Percentiles rank a stretch among this genome's conserved stretches.
These are phyloP conservation scores for Martiniozyma abietophila DNA, from an alignment of 805 yeast genomes.

Conservation along the genomic window DNA sequence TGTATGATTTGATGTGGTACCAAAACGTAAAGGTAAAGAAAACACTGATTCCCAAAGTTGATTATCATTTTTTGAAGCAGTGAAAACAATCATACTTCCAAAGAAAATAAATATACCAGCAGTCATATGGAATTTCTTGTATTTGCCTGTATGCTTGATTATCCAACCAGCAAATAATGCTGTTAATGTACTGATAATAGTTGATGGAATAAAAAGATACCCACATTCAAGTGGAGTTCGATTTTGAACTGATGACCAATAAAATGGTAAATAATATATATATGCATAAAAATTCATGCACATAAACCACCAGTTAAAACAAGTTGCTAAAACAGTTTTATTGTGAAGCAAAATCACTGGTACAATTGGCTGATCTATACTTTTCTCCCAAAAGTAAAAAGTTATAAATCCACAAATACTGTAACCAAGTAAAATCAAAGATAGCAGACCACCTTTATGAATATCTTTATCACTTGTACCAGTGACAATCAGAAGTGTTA, in stretches of 20 bases:
- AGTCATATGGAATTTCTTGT: slow-evolving; percentile 36
- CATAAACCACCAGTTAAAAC: slow-evolving; percentile 58
- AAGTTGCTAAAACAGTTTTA: slow-evolving; percentile 54
- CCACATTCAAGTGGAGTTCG: slow-evolving; percentile 25
- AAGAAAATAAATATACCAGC: slow-evolving; percentile 35
- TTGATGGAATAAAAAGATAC: slow-evolving; percentile 40
- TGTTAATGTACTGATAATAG: slow-evolving; percentile 57
- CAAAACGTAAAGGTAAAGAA: slow-evolving; percentile 48
- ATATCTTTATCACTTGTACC: slow-evolving; percentile 55
- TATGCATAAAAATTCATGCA: slow-evolving; percentile 56
- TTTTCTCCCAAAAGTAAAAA: slow-evolving; percentile 44
- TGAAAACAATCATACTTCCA: slow-evolving; percentile 34
- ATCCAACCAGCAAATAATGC: slow-evolving; percentile 56
- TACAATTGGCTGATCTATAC: slow-evolving; percentile 48
- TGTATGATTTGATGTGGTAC: slow-evolving; percentile 58
- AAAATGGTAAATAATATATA: slow-evolving; percentile 63
- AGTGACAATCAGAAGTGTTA: slow-evolving; percentile 53
- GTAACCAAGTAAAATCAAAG: slow-evolving; percentile 25
- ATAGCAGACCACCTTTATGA: slow-evolving; percentile 34
- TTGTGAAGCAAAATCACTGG: slow-evolving; percentile 47
- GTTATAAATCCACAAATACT: slow-evolving; percentile 27
- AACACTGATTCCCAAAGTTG: slow-evolving; percentile 32
- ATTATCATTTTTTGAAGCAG: slow-evolving; percentile 7
- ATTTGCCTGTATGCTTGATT: slow-evolving; percentile 59
- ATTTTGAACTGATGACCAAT: slow-evolving; percentile 25